Evolutionary conservation across 1,139 yeast genomes (phyloP).

Genomic region (Geotrichum candidum): DNA sequence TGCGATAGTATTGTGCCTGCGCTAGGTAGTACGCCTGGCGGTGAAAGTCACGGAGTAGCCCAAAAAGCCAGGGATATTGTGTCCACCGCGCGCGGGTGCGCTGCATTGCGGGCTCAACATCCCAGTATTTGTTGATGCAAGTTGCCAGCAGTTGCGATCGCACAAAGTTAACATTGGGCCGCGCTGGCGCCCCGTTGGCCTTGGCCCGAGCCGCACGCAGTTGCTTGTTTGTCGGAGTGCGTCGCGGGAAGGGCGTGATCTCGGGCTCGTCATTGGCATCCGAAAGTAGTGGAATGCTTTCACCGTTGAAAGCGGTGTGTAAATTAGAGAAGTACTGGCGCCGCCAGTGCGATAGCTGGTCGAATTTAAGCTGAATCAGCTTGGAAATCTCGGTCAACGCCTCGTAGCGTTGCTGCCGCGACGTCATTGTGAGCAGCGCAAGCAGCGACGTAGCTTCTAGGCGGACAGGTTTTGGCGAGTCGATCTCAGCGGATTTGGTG

Average conservation of each 20-base stretch:
- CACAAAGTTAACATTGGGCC: neutral
- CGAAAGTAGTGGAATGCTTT: neutral
- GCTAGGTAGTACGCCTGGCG: neutral
- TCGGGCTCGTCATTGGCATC: neutral
- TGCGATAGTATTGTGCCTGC: neutral
- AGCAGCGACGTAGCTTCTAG: neutral
- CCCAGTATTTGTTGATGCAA: neutral
- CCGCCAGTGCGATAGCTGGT: neutral
- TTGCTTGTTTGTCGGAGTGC: neutral
- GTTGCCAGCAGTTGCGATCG: neutral
- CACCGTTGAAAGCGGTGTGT: neutral
- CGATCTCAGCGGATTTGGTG: neutral
- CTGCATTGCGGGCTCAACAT: neutral
- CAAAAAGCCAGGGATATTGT: neutral
- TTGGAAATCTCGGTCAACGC: neutral
- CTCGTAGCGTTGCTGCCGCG: neutral
- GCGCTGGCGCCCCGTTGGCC: neutral
- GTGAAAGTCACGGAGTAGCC: neutral
- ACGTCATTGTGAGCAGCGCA: neutral
- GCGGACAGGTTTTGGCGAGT: neutral
- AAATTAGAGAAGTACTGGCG: neutral
- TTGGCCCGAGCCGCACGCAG: neutral
- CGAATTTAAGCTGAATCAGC: neutral
- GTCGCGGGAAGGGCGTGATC: neutral
- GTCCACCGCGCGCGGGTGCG: neutral